Evolutionary conservation across 2,329 filamentous ascomycete species (phyloP).

Genomic region (Colletotrichum tropicale): DNA sequence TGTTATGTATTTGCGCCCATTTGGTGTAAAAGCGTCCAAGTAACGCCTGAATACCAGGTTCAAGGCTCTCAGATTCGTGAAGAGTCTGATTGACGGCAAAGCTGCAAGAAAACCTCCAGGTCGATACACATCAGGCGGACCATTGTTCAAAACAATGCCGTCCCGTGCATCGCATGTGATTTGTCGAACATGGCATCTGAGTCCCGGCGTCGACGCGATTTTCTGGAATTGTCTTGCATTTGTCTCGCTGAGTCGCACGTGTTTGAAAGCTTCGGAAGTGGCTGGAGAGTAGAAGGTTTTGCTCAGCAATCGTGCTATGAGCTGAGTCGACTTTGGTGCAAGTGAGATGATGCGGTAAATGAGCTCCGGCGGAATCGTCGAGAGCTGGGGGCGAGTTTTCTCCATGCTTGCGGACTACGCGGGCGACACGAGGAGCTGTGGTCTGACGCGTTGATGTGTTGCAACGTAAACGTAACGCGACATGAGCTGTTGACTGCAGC

Average conservation of each 20-base stretch:
- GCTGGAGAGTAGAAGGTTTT: neutral
- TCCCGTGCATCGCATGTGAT: neutral
- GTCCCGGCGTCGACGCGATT: neutral
- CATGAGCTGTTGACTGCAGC: neutral
- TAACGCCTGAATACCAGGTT: neutral
- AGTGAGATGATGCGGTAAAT: neutral
- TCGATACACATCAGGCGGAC: neutral
- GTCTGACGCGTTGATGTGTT: neutral
- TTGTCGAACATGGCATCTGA: neutral
- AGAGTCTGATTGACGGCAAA: neutral
- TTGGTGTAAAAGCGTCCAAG: neutral
- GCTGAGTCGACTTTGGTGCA: neutral
- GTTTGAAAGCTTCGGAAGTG: neutral
- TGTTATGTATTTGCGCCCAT: neutral
- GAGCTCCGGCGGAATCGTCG: neutral
- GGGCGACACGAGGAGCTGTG: neutral
- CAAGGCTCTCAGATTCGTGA: neutral
- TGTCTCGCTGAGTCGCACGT: neutral
- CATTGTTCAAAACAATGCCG: neutral
- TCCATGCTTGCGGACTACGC: neutral
- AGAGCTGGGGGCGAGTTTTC: neutral
- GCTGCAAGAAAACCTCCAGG: neutral
- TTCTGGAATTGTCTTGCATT: neutral
- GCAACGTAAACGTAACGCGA: neutral
- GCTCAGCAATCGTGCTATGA: neutral